A percentile compares a stretch with the other conserved stretches of the same genome.
Conservation (phyloP, 768 basidiomycete genomes). For the Leucosporidium creatinivorum region DNA sequence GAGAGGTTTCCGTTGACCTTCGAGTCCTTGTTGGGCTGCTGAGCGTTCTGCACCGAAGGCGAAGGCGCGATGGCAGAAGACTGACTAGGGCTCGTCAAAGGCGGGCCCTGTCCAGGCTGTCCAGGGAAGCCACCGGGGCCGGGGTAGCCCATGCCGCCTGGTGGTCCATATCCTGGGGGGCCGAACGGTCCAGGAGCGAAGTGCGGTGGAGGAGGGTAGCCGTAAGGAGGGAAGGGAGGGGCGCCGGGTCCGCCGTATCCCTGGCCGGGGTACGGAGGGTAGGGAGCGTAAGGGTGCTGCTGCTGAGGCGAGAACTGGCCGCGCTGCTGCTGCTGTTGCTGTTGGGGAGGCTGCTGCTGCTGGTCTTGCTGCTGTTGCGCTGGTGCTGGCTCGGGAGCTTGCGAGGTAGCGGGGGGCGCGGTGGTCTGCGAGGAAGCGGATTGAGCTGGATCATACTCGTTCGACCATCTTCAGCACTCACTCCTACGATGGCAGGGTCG, state of each 20-base stretch:
- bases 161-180: not conserved
- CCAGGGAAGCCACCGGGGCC: slow-evolving; percentile 6
- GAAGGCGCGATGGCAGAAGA: slow-evolving; percentile 3
- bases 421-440: not conserved
- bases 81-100: slow-evolving; percentile 5
- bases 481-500: slow-evolving; percentile 37
- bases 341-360: slow-evolving; percentile 13
- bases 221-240: slow-evolving; percentile 14
- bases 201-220: slow-evolving; percentile 12
- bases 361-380: slow-evolving; percentile 9
- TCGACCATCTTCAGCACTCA: not conserved
- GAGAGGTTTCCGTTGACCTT: not conserved
- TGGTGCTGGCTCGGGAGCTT: not conserved
- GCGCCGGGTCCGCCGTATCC: slow-evolving; percentile 1
- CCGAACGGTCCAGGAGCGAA: slow-evolving; percentile 12
- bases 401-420: not conserved
- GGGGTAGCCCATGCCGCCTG: not conserved
- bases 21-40: slow-evolving; percentile 8
- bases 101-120: not conserved
- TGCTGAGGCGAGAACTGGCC: slow-evolving; percentile 9
- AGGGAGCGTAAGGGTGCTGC: slow-evolving; percentile 12
- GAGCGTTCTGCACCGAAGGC: slow-evolving; percentile 1
- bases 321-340: slow-evolving; percentile 10
- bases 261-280: slow-evolving; percentile 2
- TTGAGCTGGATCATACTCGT: not conserved